Conservation (phyloP, 2,329 filamentous ascomycete genomes). For the Penicillium sp. region DNA sequence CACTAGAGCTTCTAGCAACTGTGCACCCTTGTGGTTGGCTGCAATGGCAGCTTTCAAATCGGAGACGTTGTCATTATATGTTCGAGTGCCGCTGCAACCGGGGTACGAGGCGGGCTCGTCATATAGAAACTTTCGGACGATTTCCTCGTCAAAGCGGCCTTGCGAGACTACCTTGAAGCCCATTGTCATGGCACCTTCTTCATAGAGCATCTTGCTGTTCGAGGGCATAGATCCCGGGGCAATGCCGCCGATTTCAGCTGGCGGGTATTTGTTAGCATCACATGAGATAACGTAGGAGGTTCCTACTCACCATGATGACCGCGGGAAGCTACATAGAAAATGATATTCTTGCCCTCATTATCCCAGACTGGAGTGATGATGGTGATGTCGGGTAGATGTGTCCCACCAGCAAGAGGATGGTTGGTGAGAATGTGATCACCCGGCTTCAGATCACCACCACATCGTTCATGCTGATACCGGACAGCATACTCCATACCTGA, state of each 20-base stretch:
- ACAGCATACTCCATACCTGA: conserved; percentile 72
- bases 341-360: conserved; percentile 62
- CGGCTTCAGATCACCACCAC: conserved; percentile 70
- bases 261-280: too few species aligned
- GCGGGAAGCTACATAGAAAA: conserved; percentile 77
- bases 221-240: conserved; percentile 78
- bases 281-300: too few species aligned
- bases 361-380: conserved; percentile 73
- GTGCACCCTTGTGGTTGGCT: conserved; percentile 43
- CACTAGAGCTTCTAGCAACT: conserved; percentile 36
- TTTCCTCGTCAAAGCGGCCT: conserved; percentile 68
- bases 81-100: conserved; percentile 70
- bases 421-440: conserved; percentile 82
- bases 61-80: conserved; percentile 47
- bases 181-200: conserved; percentile 56
- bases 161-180: conserved; percentile 65
- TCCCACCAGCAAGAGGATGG: conserved; percentile 79
- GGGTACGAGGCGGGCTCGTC: conserved; percentile 66
- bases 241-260: conserved; percentile 74
- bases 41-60: conserved; percentile 47
- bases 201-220: conserved; percentile 27
- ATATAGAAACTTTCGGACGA: conserved; percentile 64
- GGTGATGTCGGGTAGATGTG: conserved; percentile 78
- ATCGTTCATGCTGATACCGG: conserved; percentile 72
- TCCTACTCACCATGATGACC: conserved; percentile 60